A percentile compares a stretch with the other conserved stretches of the same genome.
phyloP scores from a whole-genome alignment of 768 basidiomycete genomes.

The Rhodotorula babjevae region DNA sequence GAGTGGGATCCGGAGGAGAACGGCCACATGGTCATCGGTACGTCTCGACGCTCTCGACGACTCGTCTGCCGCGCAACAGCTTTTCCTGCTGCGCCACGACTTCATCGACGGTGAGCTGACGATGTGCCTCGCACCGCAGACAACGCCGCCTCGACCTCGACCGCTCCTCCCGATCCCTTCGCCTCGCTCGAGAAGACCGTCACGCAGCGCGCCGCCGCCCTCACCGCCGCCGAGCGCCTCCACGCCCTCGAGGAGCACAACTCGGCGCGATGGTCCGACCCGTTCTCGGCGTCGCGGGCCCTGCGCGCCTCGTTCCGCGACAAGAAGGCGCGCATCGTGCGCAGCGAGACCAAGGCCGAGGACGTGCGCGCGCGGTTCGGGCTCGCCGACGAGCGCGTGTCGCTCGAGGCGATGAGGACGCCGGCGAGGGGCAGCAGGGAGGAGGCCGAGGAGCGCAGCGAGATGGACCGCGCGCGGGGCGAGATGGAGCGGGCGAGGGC shows the following conservation, averaged over 20 bases:
- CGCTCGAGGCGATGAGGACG: slow-evolving; percentile 53
- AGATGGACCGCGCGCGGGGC: not conserved
- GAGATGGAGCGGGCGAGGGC: not conserved
- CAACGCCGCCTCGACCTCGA: slow-evolving; percentile 57
- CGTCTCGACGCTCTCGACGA: too few species aligned
- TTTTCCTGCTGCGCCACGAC: too few species aligned
- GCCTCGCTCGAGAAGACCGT: slow-evolving; percentile 84
- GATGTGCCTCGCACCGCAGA: slow-evolving; percentile 51
- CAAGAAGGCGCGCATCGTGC: slow-evolving; percentile 74
- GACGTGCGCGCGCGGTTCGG: slow-evolving; percentile 69
- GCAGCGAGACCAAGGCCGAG: slow-evolving; percentile 66
- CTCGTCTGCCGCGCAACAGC: too few species aligned
- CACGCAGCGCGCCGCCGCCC: slow-evolving; percentile 65
- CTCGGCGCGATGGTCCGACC: slow-evolving; percentile 75
- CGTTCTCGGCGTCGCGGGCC: slow-evolving; percentile 70
- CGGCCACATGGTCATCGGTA: slow-evolving; percentile 32
- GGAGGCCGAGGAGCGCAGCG: slow-evolving; percentile 55
- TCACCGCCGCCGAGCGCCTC: slow-evolving; percentile 72
- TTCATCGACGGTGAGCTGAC: too few species aligned
- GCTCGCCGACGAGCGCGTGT: slow-evolving; percentile 60
- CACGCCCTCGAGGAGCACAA: slow-evolving; percentile 72
- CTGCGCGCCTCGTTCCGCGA: slow-evolving; percentile 76
- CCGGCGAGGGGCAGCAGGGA: slow-evolving; percentile 47
- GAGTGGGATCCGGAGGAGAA: slow-evolving; percentile 70
- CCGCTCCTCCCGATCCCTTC: slow-evolving; percentile 67